These are phyloP conservation scores for Trichaptum fuscoviolaceum DNA, from an alignment of 768 basidiomycete genomes.

Conservation along the genomic window DNA sequence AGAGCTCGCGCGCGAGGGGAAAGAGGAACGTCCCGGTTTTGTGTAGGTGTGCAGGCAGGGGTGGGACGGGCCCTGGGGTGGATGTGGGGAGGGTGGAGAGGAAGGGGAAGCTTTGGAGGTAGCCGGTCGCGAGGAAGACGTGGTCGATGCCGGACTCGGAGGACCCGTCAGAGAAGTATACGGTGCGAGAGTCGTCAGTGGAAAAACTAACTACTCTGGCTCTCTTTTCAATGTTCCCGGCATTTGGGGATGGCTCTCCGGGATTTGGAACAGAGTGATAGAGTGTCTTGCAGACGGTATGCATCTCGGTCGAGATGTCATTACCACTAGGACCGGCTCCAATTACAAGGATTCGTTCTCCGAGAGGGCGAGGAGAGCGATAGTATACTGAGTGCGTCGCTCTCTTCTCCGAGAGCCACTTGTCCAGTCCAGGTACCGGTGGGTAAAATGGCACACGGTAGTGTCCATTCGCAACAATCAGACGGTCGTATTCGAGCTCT, in stretches of 20 bases:
- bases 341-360: slow-evolving; percentile 38
- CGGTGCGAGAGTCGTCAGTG: slow-evolving; percentile 20
- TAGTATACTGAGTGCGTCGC: slow-evolving; percentile 69
- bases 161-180: slow-evolving; percentile 56
- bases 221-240: slow-evolving; percentile 33
- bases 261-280: slow-evolving; percentile 45
- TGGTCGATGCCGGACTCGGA: slow-evolving; percentile 50
- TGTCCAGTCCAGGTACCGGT: slow-evolving; percentile 47
- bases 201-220: slow-evolving; percentile 37
- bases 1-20: slow-evolving; percentile 66
- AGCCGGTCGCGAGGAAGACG: slow-evolving; percentile 76
- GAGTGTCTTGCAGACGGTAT: slow-evolving; percentile 36
- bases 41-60: slow-evolving; percentile 45
- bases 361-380: slow-evolving; percentile 40
- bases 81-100: slow-evolving; percentile 34
- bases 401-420: slow-evolving; percentile 48
- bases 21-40: slow-evolving; percentile 66
- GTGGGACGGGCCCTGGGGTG: slow-evolving; percentile 30
- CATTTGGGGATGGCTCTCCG: slow-evolving; percentile 27
- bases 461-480: slow-evolving; percentile 76
- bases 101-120: slow-evolving; percentile 61
- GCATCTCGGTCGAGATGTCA: slow-evolving; percentile 63
- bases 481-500: slow-evolving; percentile 45
- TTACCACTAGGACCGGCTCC: slow-evolving; percentile 57
- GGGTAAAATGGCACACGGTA: slow-evolving; percentile 63